Base-by-base conservation (phyloP, 257 asterid genomes). In the Nicotiana sylvestris region DNA sequence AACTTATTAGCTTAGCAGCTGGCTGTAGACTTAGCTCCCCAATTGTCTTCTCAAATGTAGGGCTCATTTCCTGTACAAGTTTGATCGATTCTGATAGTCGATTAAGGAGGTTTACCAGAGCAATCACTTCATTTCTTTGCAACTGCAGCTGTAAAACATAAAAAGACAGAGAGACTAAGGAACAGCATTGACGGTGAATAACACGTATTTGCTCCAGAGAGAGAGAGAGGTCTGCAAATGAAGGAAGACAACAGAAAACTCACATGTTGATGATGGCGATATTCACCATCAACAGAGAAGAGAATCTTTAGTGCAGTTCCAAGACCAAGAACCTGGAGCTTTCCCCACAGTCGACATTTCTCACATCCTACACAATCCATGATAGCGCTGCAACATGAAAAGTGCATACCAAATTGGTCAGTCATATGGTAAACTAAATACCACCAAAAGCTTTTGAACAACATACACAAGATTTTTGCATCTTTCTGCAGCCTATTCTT, bases 311-410 rank as follows among this genome's bases (percentile, higher is more conserved):
- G 84, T 53, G 99, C 98, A 78, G 98, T 95, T 88, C 99, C 99
- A n/a, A 95, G 97, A 60, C 99, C 99, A 72, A 91, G 97, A 78
- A 92, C 96, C 85, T 95, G 99, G 78, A 95, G 98, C 85, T 95
- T 95, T 49, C 98, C 98, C 99, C 99, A 93, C 53, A 95, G 94
- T 56, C 98, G 98, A 82, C 99, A 95, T 89, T 95, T 95, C 82
- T 95, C 99, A 33, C 98, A 95, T 80, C 99, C 99, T 74, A 95
- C 97, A 88, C 99, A 95, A 83, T 95, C 99, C 94, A 95, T 95
- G 86, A 95, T 82, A 78, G 95, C 94, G 62, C 99, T 95, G 92
- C 88, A 84, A 76, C 78, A 86, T 58, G 51, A 79, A 84, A 51
- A 77, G 76, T 61, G 16, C 53, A 51, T 72, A 55, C 39, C 32